phyloP scores from a whole-genome alignment of 2,329 filamentous ascomycete genomes.

The Aureobasidium subglaciale region DNA sequence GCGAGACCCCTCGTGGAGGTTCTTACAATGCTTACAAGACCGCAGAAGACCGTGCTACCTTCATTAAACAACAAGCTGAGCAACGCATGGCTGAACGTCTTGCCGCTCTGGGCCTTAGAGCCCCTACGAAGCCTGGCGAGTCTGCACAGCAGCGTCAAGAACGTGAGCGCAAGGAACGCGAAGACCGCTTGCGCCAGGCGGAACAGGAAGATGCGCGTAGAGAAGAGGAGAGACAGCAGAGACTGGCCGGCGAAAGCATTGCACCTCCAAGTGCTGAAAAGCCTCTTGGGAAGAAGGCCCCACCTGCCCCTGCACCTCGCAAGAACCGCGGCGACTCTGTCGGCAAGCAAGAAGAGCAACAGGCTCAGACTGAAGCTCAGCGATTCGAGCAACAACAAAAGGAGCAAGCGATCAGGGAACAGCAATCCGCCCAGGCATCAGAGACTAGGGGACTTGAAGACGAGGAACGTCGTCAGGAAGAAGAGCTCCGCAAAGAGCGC shows the following conservation, averaged over 20 bases:
- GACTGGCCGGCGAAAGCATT: slow-evolving; percentile 69
- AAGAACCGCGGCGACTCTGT: slow-evolving; percentile 55
- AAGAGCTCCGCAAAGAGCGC: slow-evolving; percentile 71
- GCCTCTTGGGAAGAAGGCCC: slow-evolving; percentile 37
- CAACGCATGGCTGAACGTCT: slow-evolving; percentile 94
- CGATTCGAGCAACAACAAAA: slow-evolving; percentile 50
- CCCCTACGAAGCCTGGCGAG: slow-evolving; percentile 68
- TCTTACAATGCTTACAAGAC: slow-evolving; percentile 78
- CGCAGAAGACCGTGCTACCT: slow-evolving; percentile 86
- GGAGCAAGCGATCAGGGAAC: slow-evolving; percentile 53
- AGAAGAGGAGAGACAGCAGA: slow-evolving; percentile 77
- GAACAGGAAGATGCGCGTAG: slow-evolving; percentile 90
- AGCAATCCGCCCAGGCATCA: slow-evolving; percentile 68
- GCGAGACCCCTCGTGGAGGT: slow-evolving; percentile 21
- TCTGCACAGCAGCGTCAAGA: slow-evolving; percentile 77
- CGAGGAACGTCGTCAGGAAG: slow-evolving; percentile 66
- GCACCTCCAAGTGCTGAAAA: slow-evolving; percentile 49
- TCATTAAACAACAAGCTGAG: slow-evolving; percentile 95
- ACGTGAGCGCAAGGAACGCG: slow-evolving; percentile 78
- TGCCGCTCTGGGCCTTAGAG: slow-evolving; percentile 85
- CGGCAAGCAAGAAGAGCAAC: slow-evolving; percentile 45
- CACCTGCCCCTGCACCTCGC: slow-evolving; percentile 63
- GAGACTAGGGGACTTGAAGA: slow-evolving; percentile 73
- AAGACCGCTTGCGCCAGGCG: slow-evolving; percentile 78
- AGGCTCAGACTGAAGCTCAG: slow-evolving; percentile 50